Conservation (phyloP, 306 rosid species). For the Lathyrus aphaca region DNA sequence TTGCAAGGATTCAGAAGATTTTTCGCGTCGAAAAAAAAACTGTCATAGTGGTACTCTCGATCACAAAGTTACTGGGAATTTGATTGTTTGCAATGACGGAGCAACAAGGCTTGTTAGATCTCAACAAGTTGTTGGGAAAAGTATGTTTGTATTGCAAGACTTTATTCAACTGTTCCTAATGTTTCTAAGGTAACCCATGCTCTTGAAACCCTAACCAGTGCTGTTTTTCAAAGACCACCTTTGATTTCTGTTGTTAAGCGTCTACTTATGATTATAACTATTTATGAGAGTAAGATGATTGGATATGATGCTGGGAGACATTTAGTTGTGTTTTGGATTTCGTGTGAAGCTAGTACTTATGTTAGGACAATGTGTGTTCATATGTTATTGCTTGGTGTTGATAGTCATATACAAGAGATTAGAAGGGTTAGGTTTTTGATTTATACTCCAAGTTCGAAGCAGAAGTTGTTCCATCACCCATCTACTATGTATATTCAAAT, state of each 20-base stretch:
- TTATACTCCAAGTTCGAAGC: too few species aligned
- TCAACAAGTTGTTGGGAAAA: slow-evolving; percentile 4
- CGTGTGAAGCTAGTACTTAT: slow-evolving; percentile 18
- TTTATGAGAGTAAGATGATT: slow-evolving; percentile 12
- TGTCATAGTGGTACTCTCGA: slow-evolving; percentile 11
- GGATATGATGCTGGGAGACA: too few species aligned
- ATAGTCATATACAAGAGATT: slow-evolving; percentile 14
- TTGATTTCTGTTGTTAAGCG: slow-evolving; percentile 18
- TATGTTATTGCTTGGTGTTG: slow-evolving; percentile 16
- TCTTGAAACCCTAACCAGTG: slow-evolving; percentile 17
- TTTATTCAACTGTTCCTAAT: neutral
- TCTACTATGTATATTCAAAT: too few species aligned
- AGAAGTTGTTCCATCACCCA: too few species aligned
- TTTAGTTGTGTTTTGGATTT: too few species aligned
- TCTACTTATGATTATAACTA: too few species aligned
- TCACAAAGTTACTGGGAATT: slow-evolving; percentile 11
- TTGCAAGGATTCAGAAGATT: neutral
- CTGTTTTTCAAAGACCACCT: slow-evolving; percentile 20
- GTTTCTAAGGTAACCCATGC: slow-evolving; percentile 15
- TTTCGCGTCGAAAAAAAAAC: neutral
- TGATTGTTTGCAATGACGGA: slow-evolving; percentile 8
- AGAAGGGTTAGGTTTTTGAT: slow-evolving; percentile 7
- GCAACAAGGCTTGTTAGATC: neutral
- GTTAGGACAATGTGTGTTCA: slow-evolving; percentile 26
- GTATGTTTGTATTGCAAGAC: slow-evolving; percentile 1